phyloP scores from a whole-genome alignment of 352 stramenopile genomes.

The Globisporangium cylindrosporum region DNA sequence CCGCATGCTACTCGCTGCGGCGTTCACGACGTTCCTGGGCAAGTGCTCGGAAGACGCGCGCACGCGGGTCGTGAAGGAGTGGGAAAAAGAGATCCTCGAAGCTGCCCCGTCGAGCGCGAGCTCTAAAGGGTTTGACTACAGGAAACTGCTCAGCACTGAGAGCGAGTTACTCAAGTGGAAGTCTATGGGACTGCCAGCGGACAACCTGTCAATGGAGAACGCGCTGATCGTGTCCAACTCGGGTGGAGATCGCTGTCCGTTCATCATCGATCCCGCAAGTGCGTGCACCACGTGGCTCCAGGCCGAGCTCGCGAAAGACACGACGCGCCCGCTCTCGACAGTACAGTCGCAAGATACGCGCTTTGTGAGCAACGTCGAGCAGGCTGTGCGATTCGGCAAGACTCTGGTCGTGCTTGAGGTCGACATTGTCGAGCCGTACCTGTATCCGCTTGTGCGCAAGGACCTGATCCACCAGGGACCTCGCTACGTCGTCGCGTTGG shows the following conservation, averaged over 20 bases:
- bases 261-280: constrained; percentile 94
- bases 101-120: constrained; percentile 17
- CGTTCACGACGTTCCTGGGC: constrained; percentile 93
- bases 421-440: constrained; percentile 89
- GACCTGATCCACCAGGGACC: constrained; percentile 90
- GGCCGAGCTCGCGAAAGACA: constrained; percentile 83
- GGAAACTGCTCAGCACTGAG: constrained; percentile 89
- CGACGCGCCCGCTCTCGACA: constrained; percentile 82
- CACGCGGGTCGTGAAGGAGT: constrained; percentile 66
- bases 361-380: constrained; percentile 92
- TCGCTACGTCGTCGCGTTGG: constrained; percentile 88
- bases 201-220: constrained; percentile 95
- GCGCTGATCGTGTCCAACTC: constrained; percentile 87
- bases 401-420: constrained; percentile 93
- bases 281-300: constrained; percentile 89
- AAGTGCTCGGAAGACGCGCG: constrained; percentile 89
- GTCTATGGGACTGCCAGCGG: constrained; percentile 85
- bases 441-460: constrained; percentile 91
- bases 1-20: constrained; percentile 89
- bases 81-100: constrained; percentile 71
- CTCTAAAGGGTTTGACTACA: constrained; percentile 69
- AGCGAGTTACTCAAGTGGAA: constrained; percentile 94
- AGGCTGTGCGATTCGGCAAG: constrained; percentile 95
- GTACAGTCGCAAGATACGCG: constrained; percentile 82
- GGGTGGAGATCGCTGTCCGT: constrained; percentile 80